phyloP scores from a whole-genome alignment of 2,329 filamentous ascomycete genomes.

The Arthrobotrys conoides region DNA sequence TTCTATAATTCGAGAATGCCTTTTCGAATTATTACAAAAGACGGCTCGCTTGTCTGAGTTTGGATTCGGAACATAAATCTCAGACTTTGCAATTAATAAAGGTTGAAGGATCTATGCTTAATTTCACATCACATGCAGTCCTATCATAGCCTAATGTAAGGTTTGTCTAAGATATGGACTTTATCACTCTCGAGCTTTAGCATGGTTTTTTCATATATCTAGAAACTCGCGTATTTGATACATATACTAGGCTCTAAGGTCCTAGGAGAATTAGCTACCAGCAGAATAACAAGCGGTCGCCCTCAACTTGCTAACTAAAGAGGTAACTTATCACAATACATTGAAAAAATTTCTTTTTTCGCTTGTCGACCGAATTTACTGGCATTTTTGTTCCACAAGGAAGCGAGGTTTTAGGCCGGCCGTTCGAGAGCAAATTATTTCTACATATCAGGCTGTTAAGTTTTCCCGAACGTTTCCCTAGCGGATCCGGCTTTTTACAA shows the following conservation, averaged over 20 bases:
- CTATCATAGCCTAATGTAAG: slow-evolving; percentile 1
- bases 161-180: neutral
- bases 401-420: neutral
- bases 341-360: slow-evolving; percentile 1
- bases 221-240: slow-evolving; percentile 5
- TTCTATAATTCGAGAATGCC: neutral
- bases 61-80: neutral
- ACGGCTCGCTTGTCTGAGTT: neutral
- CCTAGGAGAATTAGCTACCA: neutral
- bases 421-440: neutral
- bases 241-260: neutral
- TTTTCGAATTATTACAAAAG: neutral
- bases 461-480: neutral
- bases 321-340: slow-evolving; percentile 4
- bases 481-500: neutral
- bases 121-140: slow-evolving; percentile 3
- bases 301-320: slow-evolving; percentile 3
- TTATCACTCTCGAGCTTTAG: slow-evolving; percentile 11
- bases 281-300: slow-evolving; percentile 1
- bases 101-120: slow-evolving; percentile 11
- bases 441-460: neutral
- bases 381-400: neutral
- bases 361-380: neutral
- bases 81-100: slow-evolving; percentile 3
- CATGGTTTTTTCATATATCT: slow-evolving; percentile 11